Evolutionary conservation across 257 asterid species (phyloP), one percentile per base, ranked within the genome.

Genomic region (Jaltomata sinuosa): DNA sequence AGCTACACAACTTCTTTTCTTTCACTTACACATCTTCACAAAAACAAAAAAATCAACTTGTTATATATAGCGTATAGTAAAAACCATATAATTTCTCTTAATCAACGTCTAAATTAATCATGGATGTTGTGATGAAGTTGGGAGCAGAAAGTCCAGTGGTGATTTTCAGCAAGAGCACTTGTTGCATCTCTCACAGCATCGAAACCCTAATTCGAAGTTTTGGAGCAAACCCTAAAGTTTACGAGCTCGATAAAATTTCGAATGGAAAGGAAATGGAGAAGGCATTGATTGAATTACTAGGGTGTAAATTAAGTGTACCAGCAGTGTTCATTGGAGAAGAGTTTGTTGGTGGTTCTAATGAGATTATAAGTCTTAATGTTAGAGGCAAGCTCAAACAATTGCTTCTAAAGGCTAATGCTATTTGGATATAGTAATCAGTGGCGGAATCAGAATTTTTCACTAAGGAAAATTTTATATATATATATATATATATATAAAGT

Each of bases 51-150:
- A 7, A 21, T 29, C 40, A 3, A 8, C 22, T 67, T 67, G 3
- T 25, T 32, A 16, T 32, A 32, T 9, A 62, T 62, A 27, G 19
- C 27, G 8, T 71, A 25, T 27, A 42, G 54, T 22, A 42, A 65
- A 74, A 74, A 42, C 36, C 11, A 72, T 72, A 74, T 42, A 69
- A 21, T 21, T 69, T 40, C 34, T 22, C 54, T 42, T 7, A 21
- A 34, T 45, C 55, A 16, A 76, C 61, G 27, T 76, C 61, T 76
- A 47, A 25, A 4, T 67, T 68, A 68, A 3, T n/a, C 5, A 76
- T 76, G 81, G 61, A 76, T 76, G 47, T 45, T 61, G 81, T 76
- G 59, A 76, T 76, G 81, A 76, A 76, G 42, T 76, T 76, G 10
- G 81, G 81, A 15, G 61, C 42, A 76, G 81, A 76, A 16, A 76